Percentiles rank a stretch among this genome's conserved stretches.
Evolutionary conservation across 805 yeast genomes (phyloP).

Genomic region (Peterozyma xylosa): DNA sequence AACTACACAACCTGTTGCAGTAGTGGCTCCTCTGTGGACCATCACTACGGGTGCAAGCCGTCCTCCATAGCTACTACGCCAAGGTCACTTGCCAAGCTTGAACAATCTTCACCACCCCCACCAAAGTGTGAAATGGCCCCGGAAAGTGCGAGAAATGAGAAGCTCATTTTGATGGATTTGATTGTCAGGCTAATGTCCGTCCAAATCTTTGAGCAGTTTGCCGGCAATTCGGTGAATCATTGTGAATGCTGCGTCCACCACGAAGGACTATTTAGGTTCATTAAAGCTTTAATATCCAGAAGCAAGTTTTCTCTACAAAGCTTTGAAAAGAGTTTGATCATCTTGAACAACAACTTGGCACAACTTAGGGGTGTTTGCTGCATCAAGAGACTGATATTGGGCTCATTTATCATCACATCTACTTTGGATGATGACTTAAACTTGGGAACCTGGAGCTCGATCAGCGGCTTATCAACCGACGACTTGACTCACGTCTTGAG

Average conservation of each 20-base stretch:
- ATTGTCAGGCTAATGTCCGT: background rate
- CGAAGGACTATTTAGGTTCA: background rate
- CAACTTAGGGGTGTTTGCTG: background rate
- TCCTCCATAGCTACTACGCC: too few species aligned
- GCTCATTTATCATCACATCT: background rate
- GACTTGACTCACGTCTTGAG: background rate
- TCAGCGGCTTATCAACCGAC: background rate
- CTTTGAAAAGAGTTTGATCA: background rate
- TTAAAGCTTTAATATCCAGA: background rate
- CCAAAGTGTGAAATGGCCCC: too few species aligned
- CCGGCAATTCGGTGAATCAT: background rate
- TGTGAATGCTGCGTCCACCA: background rate
- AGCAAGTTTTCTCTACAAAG: background rate
- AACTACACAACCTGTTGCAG: too few species aligned
- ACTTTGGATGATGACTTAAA: conserved; percentile 1
- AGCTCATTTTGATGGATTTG: conserved; percentile 2
- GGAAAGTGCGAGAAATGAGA: too few species aligned
- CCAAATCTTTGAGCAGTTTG: background rate
- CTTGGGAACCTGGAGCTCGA: background rate
- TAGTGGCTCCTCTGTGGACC: too few species aligned
- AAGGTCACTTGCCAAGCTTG: too few species aligned
- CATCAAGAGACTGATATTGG: conserved; percentile 2
- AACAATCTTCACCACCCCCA: too few species aligned
- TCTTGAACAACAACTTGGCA: background rate
- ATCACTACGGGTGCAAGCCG: too few species aligned